Evolutionary conservation across 2,329 filamentous ascomycete genomes (phyloP).

Genomic region (Aspergillus sp.): DNA sequence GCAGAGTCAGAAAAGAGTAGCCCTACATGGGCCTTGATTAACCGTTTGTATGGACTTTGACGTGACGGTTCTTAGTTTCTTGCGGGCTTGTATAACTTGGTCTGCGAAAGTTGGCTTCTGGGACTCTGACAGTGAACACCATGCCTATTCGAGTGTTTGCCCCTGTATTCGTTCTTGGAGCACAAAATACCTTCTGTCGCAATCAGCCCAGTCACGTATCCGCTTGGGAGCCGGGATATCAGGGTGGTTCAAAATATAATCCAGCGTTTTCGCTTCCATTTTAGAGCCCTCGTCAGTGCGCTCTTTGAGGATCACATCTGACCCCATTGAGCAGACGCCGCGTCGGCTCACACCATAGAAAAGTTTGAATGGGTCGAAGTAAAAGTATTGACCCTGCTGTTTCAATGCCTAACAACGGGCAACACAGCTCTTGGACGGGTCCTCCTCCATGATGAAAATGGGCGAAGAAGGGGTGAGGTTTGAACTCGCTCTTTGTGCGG

Average conservation of each 20-base stretch:
- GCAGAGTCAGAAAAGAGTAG: constrained; percentile 11
- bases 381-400: too few relatives aligned
- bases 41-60: constrained; percentile 9
- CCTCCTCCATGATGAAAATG: neutral
- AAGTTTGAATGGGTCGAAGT: constrained; percentile 11
- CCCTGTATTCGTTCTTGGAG: constrained; percentile 8
- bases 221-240: constrained; percentile 10
- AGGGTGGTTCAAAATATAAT: constrained; percentile 1
- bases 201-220: constrained; percentile 14
- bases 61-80: constrained; percentile 4
- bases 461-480: neutral
- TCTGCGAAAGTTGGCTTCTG: constrained; percentile 11
- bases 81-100: constrained; percentile 6
- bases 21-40: constrained; percentile 8
- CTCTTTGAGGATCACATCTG: constrained; percentile 17
- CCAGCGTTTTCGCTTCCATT: constrained; percentile 5
- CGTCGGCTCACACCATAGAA: constrained; percentile 12
- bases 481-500: neutral
- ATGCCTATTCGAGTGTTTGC: constrained; percentile 14
- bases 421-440: neutral
- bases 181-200: constrained; percentile 9
- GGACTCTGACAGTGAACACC: constrained; percentile 9
- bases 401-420: neutral
- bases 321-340: constrained; percentile 13
- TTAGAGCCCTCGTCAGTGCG: constrained; percentile 8